Evolutionary conservation across 352 stramenopile species (phyloP).

Genomic region (Phytophthora macrochlamydospora): DNA sequence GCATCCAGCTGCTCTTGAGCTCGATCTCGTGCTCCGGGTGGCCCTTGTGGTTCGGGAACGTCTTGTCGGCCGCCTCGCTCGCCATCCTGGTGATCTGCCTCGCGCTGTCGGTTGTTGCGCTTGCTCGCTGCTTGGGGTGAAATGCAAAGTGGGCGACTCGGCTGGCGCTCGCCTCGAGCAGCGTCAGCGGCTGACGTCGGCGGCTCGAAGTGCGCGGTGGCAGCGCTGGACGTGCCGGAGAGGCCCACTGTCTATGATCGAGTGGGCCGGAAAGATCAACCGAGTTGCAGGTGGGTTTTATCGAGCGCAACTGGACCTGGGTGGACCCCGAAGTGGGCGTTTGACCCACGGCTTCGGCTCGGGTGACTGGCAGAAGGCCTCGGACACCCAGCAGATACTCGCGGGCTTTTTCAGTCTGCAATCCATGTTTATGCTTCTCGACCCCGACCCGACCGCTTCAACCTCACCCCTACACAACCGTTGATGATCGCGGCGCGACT

Average conservation of each 20-base stretch:
- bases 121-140: constrained; percentile 28
- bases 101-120: background rate
- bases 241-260: constrained; percentile 19
- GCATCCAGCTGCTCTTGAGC: constrained; percentile 72
- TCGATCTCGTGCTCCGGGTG: constrained; percentile 46
- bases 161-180: constrained; percentile 2
- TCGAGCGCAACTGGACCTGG: no score
- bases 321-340: background rate
- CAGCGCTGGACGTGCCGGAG: background rate
- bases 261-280: constrained; percentile 1
- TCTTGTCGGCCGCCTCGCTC: constrained; percentile 25
- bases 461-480: constrained; percentile 41
- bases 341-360: background rate
- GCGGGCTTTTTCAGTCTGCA: background rate
- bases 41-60: constrained; percentile 47
- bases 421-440: constrained; percentile 13
- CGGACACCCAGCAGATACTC: background rate
- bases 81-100: constrained; percentile 11
- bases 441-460: constrained; percentile 18
- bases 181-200: constrained; percentile 9
- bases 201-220: background rate
- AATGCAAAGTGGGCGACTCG: constrained; percentile 32
- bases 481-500: constrained; percentile 16
- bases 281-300: no score
- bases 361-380: background rate